Base-by-base conservation (phyloP, 2,329 filamentous ascomycete genomes). In the Sporothrix mexicana region DNA sequence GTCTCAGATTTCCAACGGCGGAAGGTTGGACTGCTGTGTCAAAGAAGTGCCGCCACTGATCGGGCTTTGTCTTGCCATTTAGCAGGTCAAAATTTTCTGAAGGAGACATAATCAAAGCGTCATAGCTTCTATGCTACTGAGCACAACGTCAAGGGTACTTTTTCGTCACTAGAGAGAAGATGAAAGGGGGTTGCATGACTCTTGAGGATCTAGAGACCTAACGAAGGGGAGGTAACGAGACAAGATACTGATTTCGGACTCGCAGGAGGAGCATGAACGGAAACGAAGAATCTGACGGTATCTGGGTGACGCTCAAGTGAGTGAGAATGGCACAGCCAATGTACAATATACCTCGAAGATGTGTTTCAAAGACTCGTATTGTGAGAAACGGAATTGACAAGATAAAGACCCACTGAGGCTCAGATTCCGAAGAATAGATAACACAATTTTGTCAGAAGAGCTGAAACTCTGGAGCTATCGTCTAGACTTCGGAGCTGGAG, bases 51-150 rank as follows among this genome's bases (percentile, higher is more conserved):
- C 20, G 36, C 25, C n/a, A 47, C 10, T 25, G 3, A 45, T 23
- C 12, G 5, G 23, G 61, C 61, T 66, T 66, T 66, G 61, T 66
- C 36, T 66, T 20, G 61, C 15, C 9, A 43, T 25, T 13, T 20
- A 45, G 20, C 10, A 13, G 61, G 41, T 25, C n/a, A 7, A 13
- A 36, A 20, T 7, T 9, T 17, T 62, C 30, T 15, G 36, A 12
- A 17, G 20, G 8, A 15, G 12, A n/a, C n/a, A 66, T 66, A 66
- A 66, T 66, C 61, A 66, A 66, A 23, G 61, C 61, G 61, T 66
- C 61, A 66, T 66, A 66, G 61, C 41, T 66, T 47, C 41, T n/a
- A 66, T 47, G 61, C 41, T 25, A 47, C 61, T 25, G 61, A 45
- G 36, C 36, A n/a, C 30, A 36, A 36, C 30, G 17, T 13, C n/a